Conservation (phyloP, 2,329 filamentous ascomycete genomes). For the Tolypocladium ophioglossoides region DNA sequence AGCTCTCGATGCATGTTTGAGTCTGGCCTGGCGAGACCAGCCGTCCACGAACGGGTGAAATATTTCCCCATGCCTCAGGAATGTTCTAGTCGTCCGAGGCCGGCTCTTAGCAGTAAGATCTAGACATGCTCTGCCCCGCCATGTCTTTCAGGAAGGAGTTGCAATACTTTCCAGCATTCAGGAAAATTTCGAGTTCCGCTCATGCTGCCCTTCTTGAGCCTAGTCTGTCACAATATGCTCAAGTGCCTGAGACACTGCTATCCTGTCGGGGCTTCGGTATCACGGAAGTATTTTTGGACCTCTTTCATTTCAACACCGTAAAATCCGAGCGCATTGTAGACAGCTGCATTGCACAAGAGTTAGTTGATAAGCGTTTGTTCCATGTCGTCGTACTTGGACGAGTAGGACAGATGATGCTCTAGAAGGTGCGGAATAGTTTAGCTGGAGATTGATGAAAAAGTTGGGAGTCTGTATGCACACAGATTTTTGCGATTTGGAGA, state of each 20-base stretch:
- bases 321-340: slow-evolving; percentile 31
- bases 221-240: slow-evolving; percentile 50
- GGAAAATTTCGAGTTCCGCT: slow-evolving; percentile 31
- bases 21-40: slow-evolving; percentile 44
- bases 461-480: slow-evolving; percentile 3
- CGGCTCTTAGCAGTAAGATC: slow-evolving; percentile 41
- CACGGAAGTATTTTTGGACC: slow-evolving; percentile 29
- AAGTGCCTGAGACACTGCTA: slow-evolving; percentile 39
- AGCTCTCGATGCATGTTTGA: slow-evolving; percentile 34
- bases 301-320: slow-evolving; percentile 34
- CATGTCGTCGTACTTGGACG: slow-evolving; percentile 36
- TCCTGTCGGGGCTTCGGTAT: slow-evolving; percentile 31
- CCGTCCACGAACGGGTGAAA: slow-evolving; percentile 43
- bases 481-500: slow-evolving; percentile 21
- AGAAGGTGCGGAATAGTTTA: slow-evolving; percentile 28
- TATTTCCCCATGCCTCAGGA: slow-evolving; percentile 10
- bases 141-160: slow-evolving; percentile 17
- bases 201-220: slow-evolving; percentile 34
- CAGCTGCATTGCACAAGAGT: slow-evolving; percentile 32
- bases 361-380: slow-evolving; percentile 33
- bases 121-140: slow-evolving; percentile 13
- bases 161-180: slow-evolving; percentile 25
- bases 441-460: neutral
- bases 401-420: slow-evolving; percentile 46
- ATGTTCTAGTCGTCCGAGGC: slow-evolving; percentile 39